phyloP scores from a whole-genome alignment of 202 grass and related monocot genomes.

The Zizania palustris region DNA sequence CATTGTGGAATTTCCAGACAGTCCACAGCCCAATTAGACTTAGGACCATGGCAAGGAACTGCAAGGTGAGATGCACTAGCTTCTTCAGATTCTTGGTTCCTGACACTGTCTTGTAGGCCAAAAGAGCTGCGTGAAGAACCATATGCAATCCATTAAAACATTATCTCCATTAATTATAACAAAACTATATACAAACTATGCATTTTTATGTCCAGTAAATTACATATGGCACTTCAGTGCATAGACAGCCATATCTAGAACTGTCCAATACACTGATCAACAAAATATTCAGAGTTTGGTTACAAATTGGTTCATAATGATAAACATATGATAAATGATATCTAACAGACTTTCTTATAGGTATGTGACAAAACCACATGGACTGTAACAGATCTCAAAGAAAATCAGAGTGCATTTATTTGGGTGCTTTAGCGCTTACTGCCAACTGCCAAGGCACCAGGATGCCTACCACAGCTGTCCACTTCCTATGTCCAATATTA shows the following conservation, averaged over 20 bases:
- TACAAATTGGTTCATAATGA: neutral
- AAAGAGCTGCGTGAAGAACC: conserved; percentile 64
- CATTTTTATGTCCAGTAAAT: neutral
- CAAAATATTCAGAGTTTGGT: neutral
- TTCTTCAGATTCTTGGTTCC: conserved; percentile 94
- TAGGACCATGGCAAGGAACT: conserved; percentile 77
- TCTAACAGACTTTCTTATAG: no score
- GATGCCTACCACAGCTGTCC: no score
- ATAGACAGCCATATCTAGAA: neutral
- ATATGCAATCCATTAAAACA: conserved; percentile 22
- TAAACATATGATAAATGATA: neutral
- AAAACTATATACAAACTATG: neutral
- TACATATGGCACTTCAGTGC: neutral
- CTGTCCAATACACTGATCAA: neutral
- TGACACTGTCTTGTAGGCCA: conserved; percentile 90
- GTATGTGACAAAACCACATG: no score
- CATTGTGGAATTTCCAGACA: conserved; percentile 91
- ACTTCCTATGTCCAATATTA: no score
- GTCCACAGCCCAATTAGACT: conserved; percentile 82
- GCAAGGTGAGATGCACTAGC: conserved; percentile 76
- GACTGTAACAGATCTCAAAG: no score
- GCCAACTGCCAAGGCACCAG: no score
- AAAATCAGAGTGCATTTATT: no score
- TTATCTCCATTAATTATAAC: neutral
- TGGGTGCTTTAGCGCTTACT: no score